Base-by-base conservation (phyloP, 2,329 filamentous ascomycete genomes). In the Aspergillus unguis region DNA sequence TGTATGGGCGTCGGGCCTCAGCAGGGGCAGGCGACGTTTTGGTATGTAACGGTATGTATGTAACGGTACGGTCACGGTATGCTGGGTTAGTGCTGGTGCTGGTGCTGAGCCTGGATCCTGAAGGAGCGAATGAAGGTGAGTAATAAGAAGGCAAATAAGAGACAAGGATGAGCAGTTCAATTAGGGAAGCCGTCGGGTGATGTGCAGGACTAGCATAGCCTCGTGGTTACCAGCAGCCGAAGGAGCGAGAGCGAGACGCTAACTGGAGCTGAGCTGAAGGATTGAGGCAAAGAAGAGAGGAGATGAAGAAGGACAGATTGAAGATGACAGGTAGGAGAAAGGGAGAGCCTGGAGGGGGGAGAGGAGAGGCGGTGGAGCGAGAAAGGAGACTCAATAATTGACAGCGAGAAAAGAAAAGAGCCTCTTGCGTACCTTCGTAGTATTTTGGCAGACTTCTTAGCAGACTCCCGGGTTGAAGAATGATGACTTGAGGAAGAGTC, bases 201-300 rank as follows among this genome's bases (percentile, higher is more conserved):
- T 66, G 56, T 62, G 60, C 64, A 62, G 61, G 59, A 58, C 64
- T 64, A 65, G 62, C 63, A 66, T 65, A 65, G 61, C 63, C 63
- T 65, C 62, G 61, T 63, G 61, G 59, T 58, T 61, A 63, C 57
- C 53, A 58, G 56, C 43, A 57, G 50, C 58, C 53, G 53, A 56
- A 53, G 48, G 48, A 46, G 50, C 54, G 58, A 50, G 48, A 52
- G 52, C 46, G 52, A 48, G 53, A 56, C 33, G 38, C 53, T 49
- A 33, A 44, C 44, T 29, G 6, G 33, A 27, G 33, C 23, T 29
- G 11, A 35, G 33, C 44, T 44, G 41, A 48, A 53, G 41, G 41
- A 44, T 51, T 49, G 44, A 48, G 46, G 54, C 58, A 57, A 55
- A 41, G 52, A 46, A 44, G 36, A 38, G 36, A 6, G 35, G 17